A percentile compares a stretch with the other conserved stretches of the same genome.
Conservation (phyloP, 495 filamentous ascomycete species). For the Cercophora sp. region DNA sequence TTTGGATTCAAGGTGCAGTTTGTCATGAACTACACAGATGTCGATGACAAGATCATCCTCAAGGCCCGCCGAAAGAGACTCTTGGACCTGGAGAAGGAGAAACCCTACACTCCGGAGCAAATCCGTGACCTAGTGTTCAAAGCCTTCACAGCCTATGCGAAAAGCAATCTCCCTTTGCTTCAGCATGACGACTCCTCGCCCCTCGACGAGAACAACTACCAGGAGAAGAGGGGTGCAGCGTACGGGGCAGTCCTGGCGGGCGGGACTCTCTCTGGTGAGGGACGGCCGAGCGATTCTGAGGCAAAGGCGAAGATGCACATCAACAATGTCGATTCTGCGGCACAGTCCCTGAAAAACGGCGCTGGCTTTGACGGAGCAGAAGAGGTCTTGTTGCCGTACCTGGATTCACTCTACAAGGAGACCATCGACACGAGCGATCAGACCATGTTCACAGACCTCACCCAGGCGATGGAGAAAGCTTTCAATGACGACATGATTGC, state of each 20-base stretch:
- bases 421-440: slow-evolving; percentile 73
- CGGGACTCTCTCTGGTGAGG: slow-evolving; percentile 58
- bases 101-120: slow-evolving; percentile 39
- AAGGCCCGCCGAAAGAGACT: slow-evolving; percentile 74
- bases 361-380: slow-evolving; percentile 47
- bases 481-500: slow-evolving; percentile 82
- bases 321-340: slow-evolving; percentile 64
- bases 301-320: slow-evolving; percentile 95
- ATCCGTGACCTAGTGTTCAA: slow-evolving; percentile 50
- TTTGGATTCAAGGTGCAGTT: slow-evolving; percentile 83
- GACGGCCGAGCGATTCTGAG: slow-evolving; percentile 60
- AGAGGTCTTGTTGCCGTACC: slow-evolving; percentile 75
- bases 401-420: slow-evolving; percentile 73
- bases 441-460: slow-evolving; percentile 67
- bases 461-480: slow-evolving; percentile 72
- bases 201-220: slow-evolving; percentile 51
- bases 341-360: slow-evolving; percentile 49
- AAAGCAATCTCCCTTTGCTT: slow-evolving; percentile 70
- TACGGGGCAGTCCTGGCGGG: slow-evolving; percentile 63
- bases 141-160: slow-evolving; percentile 69
- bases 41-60: slow-evolving; percentile 94
- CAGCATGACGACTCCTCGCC: slow-evolving; percentile 29
- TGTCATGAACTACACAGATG: slow-evolving; percentile 93
- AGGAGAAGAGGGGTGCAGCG: slow-evolving; percentile 49
- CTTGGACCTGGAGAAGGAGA: slow-evolving; percentile 54